A percentile compares a stretch with the other conserved stretches of the same genome.
Evolutionary conservation across 2,329 filamentous ascomycete species (phyloP).

Genomic region (Canariomyces notabilis): DNA sequence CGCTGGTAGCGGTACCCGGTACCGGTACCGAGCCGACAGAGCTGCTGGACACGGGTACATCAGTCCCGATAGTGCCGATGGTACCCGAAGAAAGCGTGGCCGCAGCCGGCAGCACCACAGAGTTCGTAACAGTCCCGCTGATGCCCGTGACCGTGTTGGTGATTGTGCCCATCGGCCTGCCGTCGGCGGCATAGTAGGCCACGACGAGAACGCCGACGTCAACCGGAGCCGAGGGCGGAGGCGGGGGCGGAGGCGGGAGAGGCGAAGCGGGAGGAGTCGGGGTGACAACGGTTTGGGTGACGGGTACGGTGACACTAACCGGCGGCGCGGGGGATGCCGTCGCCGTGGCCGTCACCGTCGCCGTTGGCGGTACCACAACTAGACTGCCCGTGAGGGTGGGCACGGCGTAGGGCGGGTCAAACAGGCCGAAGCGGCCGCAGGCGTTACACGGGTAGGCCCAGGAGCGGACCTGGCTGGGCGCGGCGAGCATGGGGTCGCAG

Average conservation of each 20-base stretch:
- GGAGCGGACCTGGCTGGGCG: constrained; percentile 27
- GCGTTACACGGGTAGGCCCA: constrained; percentile 35
- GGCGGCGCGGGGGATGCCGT: no score
- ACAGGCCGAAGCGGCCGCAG: constrained; percentile 34
- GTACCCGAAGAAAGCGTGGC: background rate
- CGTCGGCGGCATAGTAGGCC: constrained; percentile 9
- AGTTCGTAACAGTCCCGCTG: constrained; percentile 9
- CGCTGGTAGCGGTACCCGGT: no score
- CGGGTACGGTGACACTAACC: no score
- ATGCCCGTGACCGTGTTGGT: constrained; percentile 8
- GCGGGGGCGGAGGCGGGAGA: constrained; percentile 4
- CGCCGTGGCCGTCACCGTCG: constrained; percentile 5
- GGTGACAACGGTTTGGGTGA: constrained; percentile 7
- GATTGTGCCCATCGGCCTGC: constrained; percentile 10
- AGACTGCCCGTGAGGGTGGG: constrained; percentile 30
- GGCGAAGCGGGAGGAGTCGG: constrained; percentile 10
- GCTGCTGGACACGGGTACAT: no score
- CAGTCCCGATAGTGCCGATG: no score
- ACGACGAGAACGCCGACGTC: constrained; percentile 10
- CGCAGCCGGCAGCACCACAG: background rate
- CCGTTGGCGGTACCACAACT: constrained; percentile 18
- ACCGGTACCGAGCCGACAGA: no score
- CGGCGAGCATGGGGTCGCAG: constrained; percentile 33
- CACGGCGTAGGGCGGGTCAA: constrained; percentile 37
- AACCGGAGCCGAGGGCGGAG: no score